These are phyloP conservation scores for Plicaturopsis crispa DNA, from an alignment of 768 basidiomycete species.

Conservation along the genomic window DNA sequence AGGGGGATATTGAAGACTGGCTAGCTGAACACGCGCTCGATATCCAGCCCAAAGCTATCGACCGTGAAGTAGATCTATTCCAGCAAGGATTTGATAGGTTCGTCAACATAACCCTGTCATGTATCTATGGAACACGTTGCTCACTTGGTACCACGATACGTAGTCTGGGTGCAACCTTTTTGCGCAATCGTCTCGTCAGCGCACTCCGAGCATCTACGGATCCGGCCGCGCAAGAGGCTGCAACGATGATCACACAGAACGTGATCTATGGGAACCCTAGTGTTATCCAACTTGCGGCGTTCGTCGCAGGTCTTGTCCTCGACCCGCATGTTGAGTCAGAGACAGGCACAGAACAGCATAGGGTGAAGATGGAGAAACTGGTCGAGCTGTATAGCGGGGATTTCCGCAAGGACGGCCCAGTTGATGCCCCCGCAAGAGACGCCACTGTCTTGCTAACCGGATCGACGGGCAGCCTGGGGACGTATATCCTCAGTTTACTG, in stretches of 20 bases:
- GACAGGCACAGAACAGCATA: constrained; percentile 5
- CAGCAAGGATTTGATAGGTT: constrained; percentile 30
- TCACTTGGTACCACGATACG: too few relatives aligned
- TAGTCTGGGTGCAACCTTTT: constrained; percentile 22
- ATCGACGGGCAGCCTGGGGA: constrained; percentile 32
- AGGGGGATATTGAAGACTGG: constrained; percentile 16
- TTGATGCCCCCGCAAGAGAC: constrained; percentile 8
- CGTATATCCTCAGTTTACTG: constrained; percentile 24
- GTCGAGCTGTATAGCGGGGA: constrained; percentile 29
- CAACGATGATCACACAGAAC: constrained; percentile 16
- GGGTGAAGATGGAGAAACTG: constrained; percentile 24
- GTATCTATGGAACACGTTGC: too few relatives aligned
- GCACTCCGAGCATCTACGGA: constrained; percentile 23
- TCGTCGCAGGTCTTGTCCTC: constrained; percentile 7
- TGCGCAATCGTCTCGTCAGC: constrained; percentile 16
- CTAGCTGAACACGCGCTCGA: constrained; percentile 14
- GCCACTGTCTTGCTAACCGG: constrained; percentile 30
- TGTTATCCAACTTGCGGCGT: constrained; percentile 19
- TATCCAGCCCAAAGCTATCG: constrained; percentile 7
- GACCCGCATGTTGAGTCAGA: constrained; percentile 1
- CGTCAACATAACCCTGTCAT: not conserved
- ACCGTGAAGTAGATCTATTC: constrained; percentile 15
- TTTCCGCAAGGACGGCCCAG: constrained; percentile 9
- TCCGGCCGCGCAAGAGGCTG: constrained; percentile 17
- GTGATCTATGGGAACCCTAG: constrained; percentile 33